Evolutionary conservation across 2,329 filamentous ascomycete genomes (phyloP).

Genomic region (Torrubiella hemipterigena): DNA sequence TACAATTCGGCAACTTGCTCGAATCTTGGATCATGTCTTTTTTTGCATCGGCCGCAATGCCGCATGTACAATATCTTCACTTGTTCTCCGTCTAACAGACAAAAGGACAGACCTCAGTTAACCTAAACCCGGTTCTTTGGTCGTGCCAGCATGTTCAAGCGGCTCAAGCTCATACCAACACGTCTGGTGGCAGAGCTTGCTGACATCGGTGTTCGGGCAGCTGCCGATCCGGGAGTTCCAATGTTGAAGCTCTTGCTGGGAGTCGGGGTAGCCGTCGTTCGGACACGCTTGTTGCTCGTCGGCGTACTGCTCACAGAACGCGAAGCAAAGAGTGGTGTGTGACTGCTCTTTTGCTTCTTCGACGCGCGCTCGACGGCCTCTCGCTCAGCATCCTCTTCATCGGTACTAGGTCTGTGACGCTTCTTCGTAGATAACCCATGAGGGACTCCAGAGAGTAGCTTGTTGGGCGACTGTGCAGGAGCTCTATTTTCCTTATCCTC

Average conservation of each 20-base stretch:
- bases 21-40: too few relatives aligned
- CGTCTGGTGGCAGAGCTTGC: slow-evolving; percentile 40
- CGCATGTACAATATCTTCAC: too few relatives aligned
- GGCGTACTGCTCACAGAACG: slow-evolving; percentile 27
- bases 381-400: slow-evolving; percentile 41
- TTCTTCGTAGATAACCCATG: slow-evolving; percentile 58
- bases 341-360: slow-evolving; percentile 46
- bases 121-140: slow-evolving; percentile 42
- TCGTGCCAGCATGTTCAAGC: slow-evolving; percentile 48
- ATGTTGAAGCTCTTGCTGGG: too few relatives aligned
- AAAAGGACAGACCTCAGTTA: too few relatives aligned
- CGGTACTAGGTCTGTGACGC: slow-evolving; percentile 43
- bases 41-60: too few relatives aligned
- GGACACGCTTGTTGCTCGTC: slow-evolving; percentile 18
- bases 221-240: slow-evolving; percentile 5
- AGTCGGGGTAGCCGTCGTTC: slow-evolving; percentile 13
- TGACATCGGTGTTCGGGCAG: slow-evolving; percentile 13
- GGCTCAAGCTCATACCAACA: slow-evolving; percentile 40
- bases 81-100: too few relatives aligned
- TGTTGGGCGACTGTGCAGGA: slow-evolving; percentile 19
- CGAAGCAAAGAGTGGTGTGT: slow-evolving; percentile 38
- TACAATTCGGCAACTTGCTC: too few relatives aligned
- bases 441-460: slow-evolving; percentile 33
- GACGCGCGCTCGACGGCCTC: slow-evolving; percentile 35
- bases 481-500: slow-evolving; percentile 45